Percentiles rank a stretch among this genome's conserved stretches.
Conservation (phyloP, 495 filamentous ascomycete genomes). For the Penicillium arizonense region DNA sequence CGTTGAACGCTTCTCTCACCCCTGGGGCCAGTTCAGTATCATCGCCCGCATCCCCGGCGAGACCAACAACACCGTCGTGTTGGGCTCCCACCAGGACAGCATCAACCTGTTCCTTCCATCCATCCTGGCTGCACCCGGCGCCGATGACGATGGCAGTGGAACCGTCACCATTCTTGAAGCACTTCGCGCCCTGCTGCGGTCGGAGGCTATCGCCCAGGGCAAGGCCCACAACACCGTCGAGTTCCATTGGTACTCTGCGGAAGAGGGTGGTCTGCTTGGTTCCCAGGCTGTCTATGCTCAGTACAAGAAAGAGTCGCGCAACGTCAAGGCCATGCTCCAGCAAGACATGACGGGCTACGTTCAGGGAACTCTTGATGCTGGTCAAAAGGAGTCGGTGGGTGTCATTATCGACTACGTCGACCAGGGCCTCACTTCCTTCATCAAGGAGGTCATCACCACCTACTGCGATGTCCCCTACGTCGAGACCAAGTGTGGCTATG, state of each 20-base stretch:
- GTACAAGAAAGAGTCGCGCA: conserved; percentile 73
- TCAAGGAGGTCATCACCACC: conserved; percentile 81
- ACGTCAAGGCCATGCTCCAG: conserved; percentile 97
- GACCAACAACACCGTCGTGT: conserved; percentile 77
- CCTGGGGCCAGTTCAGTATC: conserved; percentile 87
- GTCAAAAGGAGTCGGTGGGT: conserved; percentile 80
- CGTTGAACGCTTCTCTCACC: conserved; percentile 73
- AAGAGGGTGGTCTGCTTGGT: conserved; percentile 86
- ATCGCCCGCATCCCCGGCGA: conserved; percentile 92
- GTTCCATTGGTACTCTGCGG: conserved; percentile 94
- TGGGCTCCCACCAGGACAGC: conserved; percentile 77
- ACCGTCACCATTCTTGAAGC: conserved; percentile 78
- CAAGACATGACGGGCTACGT: conserved; percentile 98
- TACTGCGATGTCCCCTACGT: conserved; percentile 91
- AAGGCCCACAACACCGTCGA: conserved; percentile 76
- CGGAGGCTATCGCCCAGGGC: conserved; percentile 49
- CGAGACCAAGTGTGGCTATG: conserved; percentile 94
- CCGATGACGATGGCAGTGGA: conserved; percentile 74
- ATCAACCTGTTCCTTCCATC: conserved; percentile 90
- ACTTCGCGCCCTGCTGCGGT: conserved; percentile 60
- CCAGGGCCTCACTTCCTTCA: conserved; percentile 77
- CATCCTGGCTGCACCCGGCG: conserved; percentile 72
- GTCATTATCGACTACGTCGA: conserved; percentile 95
- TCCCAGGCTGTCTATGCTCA: conserved; percentile 80
- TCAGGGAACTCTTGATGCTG: conserved; percentile 78